phyloP scores from a whole-genome alignment of 768 basidiomycete species.

The Leucosporidium creatinivorum region DNA sequence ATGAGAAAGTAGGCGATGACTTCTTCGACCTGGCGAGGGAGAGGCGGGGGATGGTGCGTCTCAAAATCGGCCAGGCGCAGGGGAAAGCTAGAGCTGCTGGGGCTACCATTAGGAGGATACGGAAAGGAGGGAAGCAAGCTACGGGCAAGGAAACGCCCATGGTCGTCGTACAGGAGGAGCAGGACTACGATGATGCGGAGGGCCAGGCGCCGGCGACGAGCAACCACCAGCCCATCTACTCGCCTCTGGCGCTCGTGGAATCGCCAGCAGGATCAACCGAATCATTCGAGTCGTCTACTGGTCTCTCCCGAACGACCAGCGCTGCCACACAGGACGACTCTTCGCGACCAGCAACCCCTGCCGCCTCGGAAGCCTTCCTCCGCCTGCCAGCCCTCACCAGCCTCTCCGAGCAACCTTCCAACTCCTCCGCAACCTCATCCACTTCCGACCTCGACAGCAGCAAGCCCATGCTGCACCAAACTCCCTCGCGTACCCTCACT shows the following conservation, averaged over 20 bases:
- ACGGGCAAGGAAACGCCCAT: neutral
- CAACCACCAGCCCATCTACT: neutral
- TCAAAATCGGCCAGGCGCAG: neutral
- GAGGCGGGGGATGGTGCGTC: too few species aligned
- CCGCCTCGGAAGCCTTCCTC: neutral
- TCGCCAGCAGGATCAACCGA: neutral
- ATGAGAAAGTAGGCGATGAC: neutral
- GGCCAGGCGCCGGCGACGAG: neutral
- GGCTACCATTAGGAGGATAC: neutral
- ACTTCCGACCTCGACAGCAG: neutral
- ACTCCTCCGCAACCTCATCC: neutral
- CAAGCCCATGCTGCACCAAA: too few species aligned
- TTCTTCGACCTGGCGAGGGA: neutral
- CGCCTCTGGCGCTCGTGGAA: neutral
- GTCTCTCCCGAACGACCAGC: neutral
- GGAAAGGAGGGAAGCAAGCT: neutral
- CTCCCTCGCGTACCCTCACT: constrained; percentile 11
- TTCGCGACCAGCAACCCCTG: neutral
- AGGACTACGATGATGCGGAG: neutral
- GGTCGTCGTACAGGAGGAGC: neutral
- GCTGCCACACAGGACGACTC: neutral
- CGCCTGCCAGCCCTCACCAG: neutral
- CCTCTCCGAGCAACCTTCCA: neutral
- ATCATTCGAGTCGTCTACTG: neutral
- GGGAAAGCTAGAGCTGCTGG: neutral